Base-by-base conservation (phyloP, 2,329 filamentous ascomycete species). In the Penicillium sp. region DNA sequence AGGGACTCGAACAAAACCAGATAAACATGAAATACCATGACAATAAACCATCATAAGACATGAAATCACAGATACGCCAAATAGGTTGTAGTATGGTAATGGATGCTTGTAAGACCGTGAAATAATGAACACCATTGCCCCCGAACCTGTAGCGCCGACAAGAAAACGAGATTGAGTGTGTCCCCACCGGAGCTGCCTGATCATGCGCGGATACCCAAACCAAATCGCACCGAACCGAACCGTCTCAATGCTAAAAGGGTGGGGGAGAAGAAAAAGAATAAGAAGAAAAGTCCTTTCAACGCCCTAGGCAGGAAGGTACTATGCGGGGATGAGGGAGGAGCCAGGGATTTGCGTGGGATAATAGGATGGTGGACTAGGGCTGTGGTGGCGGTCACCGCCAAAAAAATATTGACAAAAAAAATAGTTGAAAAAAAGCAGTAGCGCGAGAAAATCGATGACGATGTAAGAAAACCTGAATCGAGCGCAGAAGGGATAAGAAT, bases 381-480 rank as follows among this genome's bases (percentile, higher is more conserved):
- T 22, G 16, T 10, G 8, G 52, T 13, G 4, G 11, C 10, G 5
- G 25, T 16, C 19, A 42, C 26, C 13, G 25, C 28, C 30, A 8
- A 35, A 11, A 46, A 46, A 51, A 60, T 62, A 68, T 66, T 11
- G 54, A 66, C 62, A 64, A 63, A 60, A 60, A 67, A 63, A 49
- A 16, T 10, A 35, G 11, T 35, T 16, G 10, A 43, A 43, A 49
- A 16, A 45, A 22, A 30, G 16, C n/a, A 14, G 25, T 4, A 38
- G 25, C 8, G 51, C 22, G 33, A 42, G 7, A 33, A n/a, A 35
- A 51, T 19, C 11, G 25, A 46, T 55, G 56, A 48, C 22, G 53
- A 30, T 55, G 59, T 30, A 11, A n/a, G 37, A 35, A 33, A 30
- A 35, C 8, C 19, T 25, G 40, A 19, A 33, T 43, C 57, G 42